Evolutionary conservation across 176 grass and related monocot genomes (phyloP).

Genomic region (Musa acuminata): DNA sequence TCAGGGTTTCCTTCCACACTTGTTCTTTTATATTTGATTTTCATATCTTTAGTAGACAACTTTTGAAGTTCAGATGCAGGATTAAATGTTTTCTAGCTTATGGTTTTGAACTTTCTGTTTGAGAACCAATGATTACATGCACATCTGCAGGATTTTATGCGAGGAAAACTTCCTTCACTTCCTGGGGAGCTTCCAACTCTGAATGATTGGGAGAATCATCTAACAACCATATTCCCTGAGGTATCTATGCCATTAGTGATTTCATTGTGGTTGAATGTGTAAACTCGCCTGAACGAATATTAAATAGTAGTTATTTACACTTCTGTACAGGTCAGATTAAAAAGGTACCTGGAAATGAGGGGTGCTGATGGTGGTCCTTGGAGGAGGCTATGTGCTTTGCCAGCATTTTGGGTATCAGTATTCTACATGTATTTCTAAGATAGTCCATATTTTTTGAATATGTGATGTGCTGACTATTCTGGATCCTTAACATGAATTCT

Average conservation of each 20-base stretch:
- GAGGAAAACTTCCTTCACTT: constrained; percentile 69
- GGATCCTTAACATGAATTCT: neutral
- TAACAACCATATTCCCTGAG: constrained; percentile 99
- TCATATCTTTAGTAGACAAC: neutral
- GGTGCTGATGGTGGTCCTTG: constrained; percentile 97
- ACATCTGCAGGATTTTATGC: constrained; percentile 83
- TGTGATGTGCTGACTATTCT: neutral
- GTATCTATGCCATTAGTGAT: constrained; percentile 27
- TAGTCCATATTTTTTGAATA: neutral
- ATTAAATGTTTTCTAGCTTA: neutral
- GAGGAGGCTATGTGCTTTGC: constrained; percentile 92
- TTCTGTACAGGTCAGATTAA: constrained; percentile 75
- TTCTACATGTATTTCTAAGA: neutral
- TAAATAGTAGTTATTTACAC: constrained; percentile 15
- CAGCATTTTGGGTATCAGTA: constrained; percentile 81
- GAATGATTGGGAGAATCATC: constrained; percentile 99
- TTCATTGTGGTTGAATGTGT: neutral
- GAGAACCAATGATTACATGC: neutral
- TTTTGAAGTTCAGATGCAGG: neutral
- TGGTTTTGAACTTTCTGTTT: neutral
- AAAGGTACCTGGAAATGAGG: constrained; percentile 98
- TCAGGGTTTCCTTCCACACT: constrained; percentile 58
- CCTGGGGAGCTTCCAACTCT: constrained; percentile 87
- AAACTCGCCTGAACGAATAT: neutral
- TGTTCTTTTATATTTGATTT: constrained; percentile 4